These are phyloP conservation scores for Saturnispora zaruensis DNA, from an alignment of 805 yeast species.

Conservation along the genomic window DNA sequence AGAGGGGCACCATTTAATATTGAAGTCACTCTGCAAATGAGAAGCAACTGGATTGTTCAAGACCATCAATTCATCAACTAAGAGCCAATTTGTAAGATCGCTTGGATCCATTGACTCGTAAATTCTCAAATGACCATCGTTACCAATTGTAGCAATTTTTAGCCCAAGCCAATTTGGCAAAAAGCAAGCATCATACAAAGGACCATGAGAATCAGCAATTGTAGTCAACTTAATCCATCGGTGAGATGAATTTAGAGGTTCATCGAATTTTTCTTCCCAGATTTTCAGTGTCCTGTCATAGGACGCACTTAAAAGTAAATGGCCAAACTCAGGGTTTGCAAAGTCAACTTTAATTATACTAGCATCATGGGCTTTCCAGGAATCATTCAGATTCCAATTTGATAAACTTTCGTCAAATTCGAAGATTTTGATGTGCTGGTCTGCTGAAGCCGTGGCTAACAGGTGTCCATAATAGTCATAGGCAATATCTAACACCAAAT, in stretches of 20 bases:
- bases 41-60: constrained; percentile 66
- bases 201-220: constrained; percentile 79
- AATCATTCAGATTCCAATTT: constrained; percentile 75
- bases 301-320: constrained; percentile 77
- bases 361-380: constrained; percentile 94
- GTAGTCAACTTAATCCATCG: constrained; percentile 75
- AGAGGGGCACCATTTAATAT: constrained; percentile 86
- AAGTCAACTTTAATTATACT: constrained; percentile 74
- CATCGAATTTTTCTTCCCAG: constrained; percentile 87
- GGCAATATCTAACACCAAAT: constrained; percentile 79
- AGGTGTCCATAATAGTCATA: constrained; percentile 91
- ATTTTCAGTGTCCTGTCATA: constrained; percentile 82
- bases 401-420: constrained; percentile 57
- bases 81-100: constrained; percentile 75
- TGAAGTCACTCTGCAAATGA: constrained; percentile 76
- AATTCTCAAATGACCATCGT: constrained; percentile 77
- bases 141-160: constrained; percentile 76
- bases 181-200: constrained; percentile 82
- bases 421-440: constrained; percentile 86
- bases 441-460: constrained; percentile 91
- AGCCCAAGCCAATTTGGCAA: constrained; percentile 81
- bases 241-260: constrained; percentile 65
- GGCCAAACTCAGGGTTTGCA: constrained; percentile 94
- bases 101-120: constrained; percentile 88
- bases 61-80: constrained; percentile 62